phyloP scores from a whole-genome alignment of 2,329 filamentous ascomycete genomes.

The Onygenales sp. region DNA sequence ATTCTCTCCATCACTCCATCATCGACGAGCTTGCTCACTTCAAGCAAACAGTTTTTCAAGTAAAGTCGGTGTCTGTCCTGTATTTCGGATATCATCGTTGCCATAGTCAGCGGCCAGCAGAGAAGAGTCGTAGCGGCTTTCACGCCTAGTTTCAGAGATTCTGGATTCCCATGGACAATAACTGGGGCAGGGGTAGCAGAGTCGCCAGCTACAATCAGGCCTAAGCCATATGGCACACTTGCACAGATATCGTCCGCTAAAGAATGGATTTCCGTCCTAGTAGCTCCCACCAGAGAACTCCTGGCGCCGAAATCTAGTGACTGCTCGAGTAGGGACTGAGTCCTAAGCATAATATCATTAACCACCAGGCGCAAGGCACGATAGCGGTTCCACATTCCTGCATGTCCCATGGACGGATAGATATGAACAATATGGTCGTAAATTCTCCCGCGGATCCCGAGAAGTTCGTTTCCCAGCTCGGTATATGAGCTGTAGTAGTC shows the following conservation, averaged over 20 bases:
- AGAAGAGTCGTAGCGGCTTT: background rate
- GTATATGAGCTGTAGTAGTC: background rate
- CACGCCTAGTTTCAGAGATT: background rate
- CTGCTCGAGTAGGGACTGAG: background rate
- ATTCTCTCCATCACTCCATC: slow-evolving; percentile 1
- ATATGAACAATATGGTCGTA: background rate
- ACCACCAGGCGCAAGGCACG: background rate
- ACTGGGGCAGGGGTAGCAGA: background rate
- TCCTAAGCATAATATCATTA: background rate
- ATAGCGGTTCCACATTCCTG: slow-evolving; percentile 2
- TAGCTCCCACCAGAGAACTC: background rate
- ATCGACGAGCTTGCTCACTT: background rate
- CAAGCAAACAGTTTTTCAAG: background rate
- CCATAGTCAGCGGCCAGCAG: background rate
- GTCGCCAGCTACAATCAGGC: background rate
- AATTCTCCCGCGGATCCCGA: background rate
- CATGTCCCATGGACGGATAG: background rate
- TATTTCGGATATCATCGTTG: background rate
- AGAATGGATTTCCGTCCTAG: background rate
- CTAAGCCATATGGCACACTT: background rate
- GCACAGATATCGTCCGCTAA: background rate
- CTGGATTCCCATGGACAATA: background rate
- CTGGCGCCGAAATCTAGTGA: background rate
- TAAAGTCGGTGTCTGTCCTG: background rate
- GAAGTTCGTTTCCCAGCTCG: background rate